Evolutionary conservation across 257 asterid species (phyloP).

Genomic region (Rhazya stricta): DNA sequence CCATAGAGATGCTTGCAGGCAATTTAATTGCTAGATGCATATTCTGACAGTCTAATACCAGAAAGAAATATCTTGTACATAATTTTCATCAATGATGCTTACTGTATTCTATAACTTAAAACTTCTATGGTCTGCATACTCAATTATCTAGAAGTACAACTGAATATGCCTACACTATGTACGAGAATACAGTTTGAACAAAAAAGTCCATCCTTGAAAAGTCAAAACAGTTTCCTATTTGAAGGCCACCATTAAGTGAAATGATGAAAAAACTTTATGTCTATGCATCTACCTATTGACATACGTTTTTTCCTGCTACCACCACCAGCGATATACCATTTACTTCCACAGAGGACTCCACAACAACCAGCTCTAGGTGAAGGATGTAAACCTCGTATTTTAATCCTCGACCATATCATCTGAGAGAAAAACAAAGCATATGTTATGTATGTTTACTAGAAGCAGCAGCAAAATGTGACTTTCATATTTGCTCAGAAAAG

Average conservation of each 20-base stretch:
- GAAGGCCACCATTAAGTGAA: background rate
- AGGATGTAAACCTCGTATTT: constrained; percentile 85
- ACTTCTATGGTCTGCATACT: background rate
- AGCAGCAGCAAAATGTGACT: background rate
- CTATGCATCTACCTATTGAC: constrained; percentile 11
- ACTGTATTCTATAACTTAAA: background rate
- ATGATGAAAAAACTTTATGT: background rate
- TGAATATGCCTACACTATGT: background rate
- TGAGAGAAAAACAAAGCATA: constrained; percentile 26
- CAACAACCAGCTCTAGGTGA: constrained; percentile 98
- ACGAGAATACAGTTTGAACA: background rate
- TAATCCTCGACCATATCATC: constrained; percentile 96
- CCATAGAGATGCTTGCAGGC: too few species aligned
- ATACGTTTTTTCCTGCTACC: constrained; percentile 90
- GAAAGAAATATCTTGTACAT: background rate
- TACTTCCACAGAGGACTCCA: constrained; percentile 88
- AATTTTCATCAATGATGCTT: background rate
- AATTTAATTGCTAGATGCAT: background rate
- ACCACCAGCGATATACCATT: constrained; percentile 97
- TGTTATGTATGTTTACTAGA: background rate
- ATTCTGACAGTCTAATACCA: background rate
- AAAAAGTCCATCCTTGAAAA: background rate
- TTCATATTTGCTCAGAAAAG: background rate
- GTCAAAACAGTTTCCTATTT: background rate
- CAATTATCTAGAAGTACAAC: background rate